phyloP scores from a whole-genome alignment of 169 alveolate genomes.

The Plasmodium blacklocki region DNA sequence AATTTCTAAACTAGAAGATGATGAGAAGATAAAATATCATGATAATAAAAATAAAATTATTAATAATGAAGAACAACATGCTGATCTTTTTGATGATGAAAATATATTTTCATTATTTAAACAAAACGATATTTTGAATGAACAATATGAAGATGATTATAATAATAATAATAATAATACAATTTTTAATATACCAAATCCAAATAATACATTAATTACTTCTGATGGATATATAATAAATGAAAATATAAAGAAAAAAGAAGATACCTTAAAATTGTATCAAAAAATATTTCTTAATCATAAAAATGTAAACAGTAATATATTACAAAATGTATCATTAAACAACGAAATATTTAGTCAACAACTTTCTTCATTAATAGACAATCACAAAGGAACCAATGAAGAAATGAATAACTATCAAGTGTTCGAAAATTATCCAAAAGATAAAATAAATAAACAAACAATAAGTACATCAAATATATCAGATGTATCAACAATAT shows the following conservation, averaged over 20 bases:
- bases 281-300: conserved; percentile 47
- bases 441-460: neutral
- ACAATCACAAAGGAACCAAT: conserved; percentile 3
- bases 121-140: conserved; percentile 41
- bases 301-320: neutral
- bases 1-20: neutral
- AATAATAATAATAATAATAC: neutral
- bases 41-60: neutral
- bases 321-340: neutral
- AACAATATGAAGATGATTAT: conserved; percentile 3
- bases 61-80: conserved; percentile 4
- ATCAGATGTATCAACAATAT: no score
- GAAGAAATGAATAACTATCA: conserved; percentile 14
- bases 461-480: no score
- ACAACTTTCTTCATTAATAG: conserved; percentile 16
- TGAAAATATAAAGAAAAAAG: conserved; percentile 47
- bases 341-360: conserved; percentile 25
- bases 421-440: no score
- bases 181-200: neutral
- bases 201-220: conserved; percentile 2
- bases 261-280: conserved; percentile 53
- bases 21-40: neutral
- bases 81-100: conserved; percentile 12
- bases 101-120: conserved; percentile 58
- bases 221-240: neutral